Percentiles rank a stretch among this genome's conserved stretches.
Evolutionary conservation across 495 filamentous ascomycete species (phyloP).

Genomic region (Xylaria telfairii): DNA sequence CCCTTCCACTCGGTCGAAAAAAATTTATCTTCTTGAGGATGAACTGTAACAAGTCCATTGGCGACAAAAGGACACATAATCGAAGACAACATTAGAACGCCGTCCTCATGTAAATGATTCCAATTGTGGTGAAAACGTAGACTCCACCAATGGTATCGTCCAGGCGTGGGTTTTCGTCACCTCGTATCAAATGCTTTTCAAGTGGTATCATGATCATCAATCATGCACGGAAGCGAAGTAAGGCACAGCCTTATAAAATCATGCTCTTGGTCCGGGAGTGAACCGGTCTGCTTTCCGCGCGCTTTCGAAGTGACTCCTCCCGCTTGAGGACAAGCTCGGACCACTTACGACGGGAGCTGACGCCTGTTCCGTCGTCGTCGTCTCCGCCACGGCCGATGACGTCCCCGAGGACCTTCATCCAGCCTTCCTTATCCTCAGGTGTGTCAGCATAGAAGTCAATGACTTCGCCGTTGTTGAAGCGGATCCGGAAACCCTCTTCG

Average conservation of each 20-base stretch:
- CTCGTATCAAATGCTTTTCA: constrained; percentile 23
- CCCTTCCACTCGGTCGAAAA: constrained; percentile 1
- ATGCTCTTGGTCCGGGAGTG: constrained; percentile 63
- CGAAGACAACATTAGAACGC: neutral
- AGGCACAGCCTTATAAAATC: constrained; percentile 44
- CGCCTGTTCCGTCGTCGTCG: constrained; percentile 39
- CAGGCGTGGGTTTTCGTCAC: constrained; percentile 22
- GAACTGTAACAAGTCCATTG: neutral
- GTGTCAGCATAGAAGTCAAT: constrained; percentile 99
- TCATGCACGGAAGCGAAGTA: constrained; percentile 22
- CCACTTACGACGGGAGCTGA: constrained; percentile 67
- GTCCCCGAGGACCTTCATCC: constrained; percentile 91
- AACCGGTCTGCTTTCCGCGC: constrained; percentile 47
- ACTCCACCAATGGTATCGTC: neutral
- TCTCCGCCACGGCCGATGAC: constrained; percentile 70
- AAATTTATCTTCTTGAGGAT: neutral
- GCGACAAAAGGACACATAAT: neutral
- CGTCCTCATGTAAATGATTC: neutral
- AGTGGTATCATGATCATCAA: constrained; percentile 25
- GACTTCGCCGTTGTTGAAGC: constrained; percentile 95
- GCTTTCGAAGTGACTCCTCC: constrained; percentile 54
- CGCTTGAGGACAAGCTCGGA: constrained; percentile 81
- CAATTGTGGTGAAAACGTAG: neutral
- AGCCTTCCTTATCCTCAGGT: constrained; percentile 81
- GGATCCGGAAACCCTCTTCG: constrained; percentile 97